A percentile compares a stretch with the other conserved stretches of the same genome.
phyloP scores from a whole-genome alignment of 2,329 filamentous ascomycete species.

The Stenocarpella maydis region DNA sequence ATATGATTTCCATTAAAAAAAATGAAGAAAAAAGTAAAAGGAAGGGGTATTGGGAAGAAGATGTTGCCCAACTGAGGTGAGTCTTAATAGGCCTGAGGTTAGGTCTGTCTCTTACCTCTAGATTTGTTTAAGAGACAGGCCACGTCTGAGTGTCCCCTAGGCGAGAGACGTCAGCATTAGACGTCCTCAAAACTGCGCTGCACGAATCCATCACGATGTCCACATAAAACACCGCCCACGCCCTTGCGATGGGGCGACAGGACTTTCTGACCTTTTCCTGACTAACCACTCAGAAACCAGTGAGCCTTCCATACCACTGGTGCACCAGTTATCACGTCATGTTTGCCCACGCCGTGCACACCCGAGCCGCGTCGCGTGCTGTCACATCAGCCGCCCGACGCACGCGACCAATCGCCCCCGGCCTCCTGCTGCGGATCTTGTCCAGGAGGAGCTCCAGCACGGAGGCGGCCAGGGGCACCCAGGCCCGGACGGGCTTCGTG shows the following conservation, averaged over 20 bases:
- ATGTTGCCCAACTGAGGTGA: not conserved
- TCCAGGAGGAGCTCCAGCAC: not conserved
- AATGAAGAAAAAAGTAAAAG: no score
- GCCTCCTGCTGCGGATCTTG: not conserved
- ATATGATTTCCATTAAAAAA: no score
- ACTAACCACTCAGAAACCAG: not conserved
- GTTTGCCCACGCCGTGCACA: conserved; percentile 31
- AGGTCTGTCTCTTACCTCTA: no score
- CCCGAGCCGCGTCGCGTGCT: conserved; percentile 26
- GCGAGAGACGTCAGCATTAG: not conserved
- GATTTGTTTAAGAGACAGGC: no score
- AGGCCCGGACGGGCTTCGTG: not conserved
- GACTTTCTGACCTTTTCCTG: conserved; percentile 29
- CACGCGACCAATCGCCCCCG: not conserved
- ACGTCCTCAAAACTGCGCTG: conserved; percentile 35
- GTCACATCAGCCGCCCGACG: conserved; percentile 1
- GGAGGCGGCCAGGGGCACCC: not conserved
- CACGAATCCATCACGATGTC: conserved; percentile 32
- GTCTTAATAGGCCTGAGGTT: no score
- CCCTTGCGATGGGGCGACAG: conserved; percentile 29
- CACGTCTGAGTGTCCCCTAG: no score
- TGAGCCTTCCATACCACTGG: not conserved
- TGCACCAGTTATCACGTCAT: not conserved
- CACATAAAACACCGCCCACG: conserved; percentile 26
- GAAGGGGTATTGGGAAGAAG: no score